Percentiles rank a stretch among this genome's conserved stretches.
Evolutionary conservation across 2,329 filamentous ascomycete species (phyloP).

Genomic region (Aureobasidium sp.): DNA sequence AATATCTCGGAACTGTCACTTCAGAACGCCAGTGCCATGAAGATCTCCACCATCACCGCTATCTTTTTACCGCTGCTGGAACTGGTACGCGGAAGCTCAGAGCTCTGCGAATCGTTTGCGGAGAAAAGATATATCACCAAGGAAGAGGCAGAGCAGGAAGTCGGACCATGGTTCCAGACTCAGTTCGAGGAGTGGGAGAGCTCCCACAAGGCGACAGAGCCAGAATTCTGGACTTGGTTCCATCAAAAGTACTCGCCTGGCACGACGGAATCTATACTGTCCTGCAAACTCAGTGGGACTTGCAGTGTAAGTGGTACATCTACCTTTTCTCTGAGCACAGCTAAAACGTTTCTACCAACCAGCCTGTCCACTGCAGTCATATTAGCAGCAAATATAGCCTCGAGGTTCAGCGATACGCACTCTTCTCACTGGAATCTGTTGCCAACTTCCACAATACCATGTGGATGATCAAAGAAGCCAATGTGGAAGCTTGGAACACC

Average conservation of each 20-base stretch:
- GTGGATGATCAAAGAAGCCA: neutral
- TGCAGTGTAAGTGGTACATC: neutral
- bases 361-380: neutral
- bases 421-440: neutral
- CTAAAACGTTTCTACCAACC: neutral
- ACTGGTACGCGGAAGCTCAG: too few relatives aligned
- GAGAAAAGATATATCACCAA: too few relatives aligned
- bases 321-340: neutral
- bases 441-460: neutral
- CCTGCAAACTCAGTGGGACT: neutral
- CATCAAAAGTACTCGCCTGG: neutral
- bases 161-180: neutral
- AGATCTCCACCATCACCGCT: too few relatives aligned
- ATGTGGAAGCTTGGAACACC: neutral
- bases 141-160: too few relatives aligned
- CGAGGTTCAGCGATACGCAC: neutral
- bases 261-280: neutral
- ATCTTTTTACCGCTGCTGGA: too few relatives aligned
- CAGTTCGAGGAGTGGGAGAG: neutral
- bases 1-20: too few relatives aligned
- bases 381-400: neutral
- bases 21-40: too few relatives aligned
- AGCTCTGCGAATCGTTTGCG: too few relatives aligned
- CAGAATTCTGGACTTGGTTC: neutral
- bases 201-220: too few relatives aligned